Conservation (phyloP, 805 yeast species). For the Tetrapisispora fleetii region DNA sequence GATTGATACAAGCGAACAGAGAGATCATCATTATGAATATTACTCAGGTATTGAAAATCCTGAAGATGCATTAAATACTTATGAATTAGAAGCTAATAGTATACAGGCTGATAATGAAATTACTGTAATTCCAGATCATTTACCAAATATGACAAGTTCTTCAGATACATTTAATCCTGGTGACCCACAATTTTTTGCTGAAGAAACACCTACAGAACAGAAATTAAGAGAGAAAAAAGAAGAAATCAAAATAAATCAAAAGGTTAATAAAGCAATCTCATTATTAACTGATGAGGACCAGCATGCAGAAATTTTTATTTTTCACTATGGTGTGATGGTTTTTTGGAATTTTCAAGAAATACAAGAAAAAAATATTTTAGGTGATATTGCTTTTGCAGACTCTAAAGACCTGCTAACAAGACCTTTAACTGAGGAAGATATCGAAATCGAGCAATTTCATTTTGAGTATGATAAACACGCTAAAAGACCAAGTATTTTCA, state of each 20-base stretch:
- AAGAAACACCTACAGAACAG: conserved; percentile 19
- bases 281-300: conserved; percentile 15
- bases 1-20: conserved; percentile 71
- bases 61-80: conserved; percentile 41
- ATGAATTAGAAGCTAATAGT: conserved; percentile 27
- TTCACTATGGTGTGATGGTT: conserved; percentile 92
- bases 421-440: conserved; percentile 78
- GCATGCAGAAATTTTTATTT: conserved; percentile 82
- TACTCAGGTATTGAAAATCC: conserved; percentile 65
- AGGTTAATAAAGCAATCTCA: background rate
- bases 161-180: conserved; percentile 72
- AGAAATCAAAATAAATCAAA: conserved; percentile 1
- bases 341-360: conserved; percentile 93
- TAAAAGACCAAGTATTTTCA: conserved; percentile 68
- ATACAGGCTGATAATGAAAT: conserved; percentile 14
- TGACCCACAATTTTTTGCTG: conserved; percentile 83
- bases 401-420: conserved; percentile 48
- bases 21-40: conserved; percentile 87
- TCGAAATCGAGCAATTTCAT: conserved; percentile 73
- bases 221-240: conserved; percentile 5
- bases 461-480: conserved; percentile 44
- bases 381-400: conserved; percentile 62
- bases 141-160: conserved; percentile 26
- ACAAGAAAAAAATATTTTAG: conserved; percentile 88
- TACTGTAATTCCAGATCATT: conserved; percentile 18